Evolutionary conservation across 108 stramenopile species (phyloP).

Genomic region (Epithemia pelagica): DNA sequence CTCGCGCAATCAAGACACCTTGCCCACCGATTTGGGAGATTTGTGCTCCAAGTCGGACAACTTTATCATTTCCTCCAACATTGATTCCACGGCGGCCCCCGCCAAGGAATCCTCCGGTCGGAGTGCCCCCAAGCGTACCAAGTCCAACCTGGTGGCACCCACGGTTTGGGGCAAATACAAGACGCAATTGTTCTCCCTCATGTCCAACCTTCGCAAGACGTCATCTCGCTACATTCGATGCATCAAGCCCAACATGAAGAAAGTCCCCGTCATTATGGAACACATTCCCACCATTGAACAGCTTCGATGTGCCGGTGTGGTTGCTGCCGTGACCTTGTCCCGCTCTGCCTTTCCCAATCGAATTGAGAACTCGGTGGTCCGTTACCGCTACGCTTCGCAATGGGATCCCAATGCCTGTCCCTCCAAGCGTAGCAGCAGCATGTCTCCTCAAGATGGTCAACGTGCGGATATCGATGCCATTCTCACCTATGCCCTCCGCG

Average conservation of each 20-base stretch:
- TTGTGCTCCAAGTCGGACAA: conserved; percentile 43
- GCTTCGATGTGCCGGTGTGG: conserved; percentile 91
- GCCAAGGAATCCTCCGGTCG: conserved; percentile 10
- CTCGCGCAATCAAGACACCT: conserved; percentile 76
- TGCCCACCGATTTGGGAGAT: conserved; percentile 66
- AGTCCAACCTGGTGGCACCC: conserved; percentile 49
- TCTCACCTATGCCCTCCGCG: conserved; percentile 24
- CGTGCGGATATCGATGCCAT: conserved; percentile 42
- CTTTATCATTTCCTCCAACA: conserved; percentile 41
- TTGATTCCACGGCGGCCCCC: conserved; percentile 7
- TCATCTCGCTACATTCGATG: conserved; percentile 81
- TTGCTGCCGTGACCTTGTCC: conserved; percentile 86
- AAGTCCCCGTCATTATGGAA: conserved; percentile 75
- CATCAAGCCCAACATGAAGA: conserved; percentile 79
- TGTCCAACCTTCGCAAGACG: conserved; percentile 59
- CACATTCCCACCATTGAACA: conserved; percentile 81
- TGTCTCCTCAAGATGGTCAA: conserved; percentile 24
- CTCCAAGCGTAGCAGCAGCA: conserved; percentile 22
- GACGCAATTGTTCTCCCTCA: conserved; percentile 61
- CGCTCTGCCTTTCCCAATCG: conserved; percentile 94
- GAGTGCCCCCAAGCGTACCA: conserved; percentile 30
- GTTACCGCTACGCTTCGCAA: conserved; percentile 54
- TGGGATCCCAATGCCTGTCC: conserved; percentile 37
- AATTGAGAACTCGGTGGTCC: conserved; percentile 68
- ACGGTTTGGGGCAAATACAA: conserved; percentile 81